These are phyloP conservation scores for Fusarium odoratissimum DNA, from an alignment of 2,329 filamentous ascomycete species.

Conservation along the genomic window DNA sequence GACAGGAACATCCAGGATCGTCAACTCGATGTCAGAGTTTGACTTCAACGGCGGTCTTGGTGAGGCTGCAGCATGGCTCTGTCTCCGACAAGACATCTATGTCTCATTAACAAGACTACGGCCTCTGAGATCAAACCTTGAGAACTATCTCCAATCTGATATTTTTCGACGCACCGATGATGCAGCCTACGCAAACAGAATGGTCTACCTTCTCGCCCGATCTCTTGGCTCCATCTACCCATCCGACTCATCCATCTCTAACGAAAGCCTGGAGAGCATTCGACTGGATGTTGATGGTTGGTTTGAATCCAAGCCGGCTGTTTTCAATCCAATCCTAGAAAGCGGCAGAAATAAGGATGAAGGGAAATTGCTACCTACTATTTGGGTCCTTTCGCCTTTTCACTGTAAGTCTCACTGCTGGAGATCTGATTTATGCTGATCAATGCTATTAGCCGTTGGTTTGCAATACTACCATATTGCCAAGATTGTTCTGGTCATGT, in stretches of 20 bases:
- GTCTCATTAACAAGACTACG: background rate
- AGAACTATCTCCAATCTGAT: background rate
- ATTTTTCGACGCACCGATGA: background rate
- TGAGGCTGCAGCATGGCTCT: background rate
- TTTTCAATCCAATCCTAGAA: background rate
- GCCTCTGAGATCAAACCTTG: background rate
- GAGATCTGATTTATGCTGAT: background rate
- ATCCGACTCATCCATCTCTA: background rate
- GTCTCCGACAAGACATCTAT: background rate
- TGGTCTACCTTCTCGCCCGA: background rate
- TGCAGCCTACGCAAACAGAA: background rate
- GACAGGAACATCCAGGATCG: background rate
- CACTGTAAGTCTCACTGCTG: background rate
- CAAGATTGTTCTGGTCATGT: background rate
- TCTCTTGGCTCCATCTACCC: background rate
- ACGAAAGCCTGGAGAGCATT: background rate
- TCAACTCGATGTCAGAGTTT: constrained; percentile 1
- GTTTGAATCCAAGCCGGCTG: background rate
- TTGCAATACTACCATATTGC: constrained; percentile 3
- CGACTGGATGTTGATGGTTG: background rate
- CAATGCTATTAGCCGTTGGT: background rate
- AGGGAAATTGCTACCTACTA: background rate
- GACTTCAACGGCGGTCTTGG: constrained; percentile 4
- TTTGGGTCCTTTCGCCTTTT: constrained; percentile 1
- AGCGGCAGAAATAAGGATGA: background rate